Evolutionary conservation across 2,329 filamentous ascomycete species (phyloP).

Genomic region (Neocatenulostroma microsporum): DNA sequence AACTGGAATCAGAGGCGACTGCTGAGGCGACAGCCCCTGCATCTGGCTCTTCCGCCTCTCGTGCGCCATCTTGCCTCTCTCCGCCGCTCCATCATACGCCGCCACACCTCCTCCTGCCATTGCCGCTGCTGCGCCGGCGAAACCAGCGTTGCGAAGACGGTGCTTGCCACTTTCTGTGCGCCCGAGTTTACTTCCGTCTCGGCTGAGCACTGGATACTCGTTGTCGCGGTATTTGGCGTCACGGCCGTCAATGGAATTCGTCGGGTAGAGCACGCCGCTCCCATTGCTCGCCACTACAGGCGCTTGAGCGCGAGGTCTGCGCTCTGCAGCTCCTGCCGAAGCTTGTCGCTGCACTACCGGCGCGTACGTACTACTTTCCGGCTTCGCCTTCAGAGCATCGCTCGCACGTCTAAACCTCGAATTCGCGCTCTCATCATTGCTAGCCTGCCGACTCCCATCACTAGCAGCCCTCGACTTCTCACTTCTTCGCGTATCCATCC

Average conservation of each 20-base stretch:
- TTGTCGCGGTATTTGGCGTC: no score
- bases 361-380: no score
- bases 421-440: background rate
- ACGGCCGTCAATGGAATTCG: no score
- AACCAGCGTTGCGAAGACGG: conserved; percentile 26
- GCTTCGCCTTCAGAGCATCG: conserved; percentile 14
- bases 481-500: conserved; percentile 16
- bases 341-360: no score
- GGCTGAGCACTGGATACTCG: no score
- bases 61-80: conserved; percentile 25
- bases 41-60: conserved; percentile 22
- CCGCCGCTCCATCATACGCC: conserved; percentile 12
- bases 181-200: no score
- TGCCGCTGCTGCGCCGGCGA: conserved; percentile 25
- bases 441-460: conserved; percentile 10
- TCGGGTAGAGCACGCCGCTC: no score
- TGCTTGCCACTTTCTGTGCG: conserved; percentile 21
- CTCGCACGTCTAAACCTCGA: conserved; percentile 13
- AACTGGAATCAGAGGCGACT: conserved; percentile 17
- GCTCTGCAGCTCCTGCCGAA: no score
- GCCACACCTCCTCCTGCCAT: conserved; percentile 11
- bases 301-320: no score
- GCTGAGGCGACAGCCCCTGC: conserved; percentile 9
- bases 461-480: conserved; percentile 22
- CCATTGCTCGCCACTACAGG: no score